Percentiles rank a stretch among this genome's conserved stretches.
phyloP scores from a whole-genome alignment of 352 stramenopile species.

The Phytopythium cucurbitacearum region DNA sequence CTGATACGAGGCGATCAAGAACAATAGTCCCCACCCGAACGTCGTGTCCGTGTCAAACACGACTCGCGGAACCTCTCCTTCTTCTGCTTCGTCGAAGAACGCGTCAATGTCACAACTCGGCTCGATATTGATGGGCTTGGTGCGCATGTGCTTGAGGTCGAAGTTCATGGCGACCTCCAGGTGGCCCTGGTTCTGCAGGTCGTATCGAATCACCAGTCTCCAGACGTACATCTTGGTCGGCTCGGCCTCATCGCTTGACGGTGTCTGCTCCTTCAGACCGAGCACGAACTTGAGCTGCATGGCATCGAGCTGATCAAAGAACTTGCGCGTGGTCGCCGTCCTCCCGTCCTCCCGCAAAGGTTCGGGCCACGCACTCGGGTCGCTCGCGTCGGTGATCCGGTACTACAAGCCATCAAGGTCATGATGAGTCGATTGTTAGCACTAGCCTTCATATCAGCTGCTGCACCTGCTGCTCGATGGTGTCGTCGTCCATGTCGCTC shows the following conservation, averaged over 20 bases:
- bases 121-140: constrained; percentile 6
- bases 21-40: constrained; percentile 44
- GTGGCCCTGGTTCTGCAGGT: constrained; percentile 66
- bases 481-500: constrained; percentile 18
- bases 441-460: no score
- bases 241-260: constrained; percentile 1
- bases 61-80: constrained; percentile 30
- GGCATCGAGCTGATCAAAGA: constrained; percentile 63
- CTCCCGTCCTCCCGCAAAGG: constrained; percentile 27
- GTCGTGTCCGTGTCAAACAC: constrained; percentile 35
- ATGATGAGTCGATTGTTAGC: no score
- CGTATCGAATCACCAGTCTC: constrained; percentile 59
- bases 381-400: constrained; percentile 31
- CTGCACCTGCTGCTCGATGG: constrained; percentile 13
- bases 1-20: constrained; percentile 45
- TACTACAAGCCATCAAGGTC: constrained; percentile 17
- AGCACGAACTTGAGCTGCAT: constrained; percentile 61
- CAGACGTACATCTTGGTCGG: constrained; percentile 41
- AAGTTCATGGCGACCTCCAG: constrained; percentile 65
- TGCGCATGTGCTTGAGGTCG: constrained; percentile 20
- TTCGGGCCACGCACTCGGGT: constrained; percentile 42
- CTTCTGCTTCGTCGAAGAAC: not conserved
- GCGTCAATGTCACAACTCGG: not conserved
- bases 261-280: constrained; percentile 30
- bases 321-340: constrained; percentile 34